Evolutionary conservation across 345 rosid species (phyloP).

Genomic region (Hypericum androsaemum): DNA sequence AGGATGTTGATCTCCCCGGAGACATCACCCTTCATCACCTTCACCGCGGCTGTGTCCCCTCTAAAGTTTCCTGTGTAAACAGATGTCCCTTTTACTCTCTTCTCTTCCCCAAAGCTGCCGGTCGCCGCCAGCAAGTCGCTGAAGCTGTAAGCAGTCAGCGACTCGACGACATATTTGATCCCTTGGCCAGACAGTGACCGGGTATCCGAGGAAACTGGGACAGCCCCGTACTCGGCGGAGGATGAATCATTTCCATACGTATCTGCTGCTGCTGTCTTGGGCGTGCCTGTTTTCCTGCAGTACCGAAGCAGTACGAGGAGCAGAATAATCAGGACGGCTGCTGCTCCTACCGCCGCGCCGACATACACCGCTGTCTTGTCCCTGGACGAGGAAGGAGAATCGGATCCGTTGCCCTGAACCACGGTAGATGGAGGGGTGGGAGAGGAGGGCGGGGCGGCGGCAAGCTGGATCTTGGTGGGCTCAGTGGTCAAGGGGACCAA

Average conservation of each 20-base stretch:
- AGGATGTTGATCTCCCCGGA: conserved; percentile 68
- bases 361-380: no score
- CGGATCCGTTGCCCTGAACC: no score
- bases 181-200: conserved; percentile 41
- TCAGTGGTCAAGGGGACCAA: conserved; percentile 49
- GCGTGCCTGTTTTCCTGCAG: conserved; percentile 10
- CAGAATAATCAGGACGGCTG: no score
- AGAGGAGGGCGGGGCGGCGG: conserved; percentile 25
- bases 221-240: conserved; percentile 25
- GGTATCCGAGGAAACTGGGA: conserved; percentile 15
- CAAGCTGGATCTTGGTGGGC: conserved; percentile 27
- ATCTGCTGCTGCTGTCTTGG: conserved; percentile 14
- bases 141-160: conserved; percentile 53
- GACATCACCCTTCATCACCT: conserved; percentile 71
- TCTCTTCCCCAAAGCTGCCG: conserved; percentile 40
- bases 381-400: no score
- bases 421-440: conserved; percentile 9
- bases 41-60: conserved; percentile 68
- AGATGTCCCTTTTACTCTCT: conserved; percentile 44
- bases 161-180: conserved; percentile 43
- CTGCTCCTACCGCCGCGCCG: no score
- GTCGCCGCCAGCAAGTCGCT: conserved; percentile 54
- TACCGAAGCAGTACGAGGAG: conserved; percentile 21
- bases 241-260: conserved; percentile 12
- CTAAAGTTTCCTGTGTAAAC: conserved; percentile 58